Evolutionary conservation across 2,329 filamentous ascomycete genomes (phyloP).

Genomic region (Hymenoscyphus occultus): DNA sequence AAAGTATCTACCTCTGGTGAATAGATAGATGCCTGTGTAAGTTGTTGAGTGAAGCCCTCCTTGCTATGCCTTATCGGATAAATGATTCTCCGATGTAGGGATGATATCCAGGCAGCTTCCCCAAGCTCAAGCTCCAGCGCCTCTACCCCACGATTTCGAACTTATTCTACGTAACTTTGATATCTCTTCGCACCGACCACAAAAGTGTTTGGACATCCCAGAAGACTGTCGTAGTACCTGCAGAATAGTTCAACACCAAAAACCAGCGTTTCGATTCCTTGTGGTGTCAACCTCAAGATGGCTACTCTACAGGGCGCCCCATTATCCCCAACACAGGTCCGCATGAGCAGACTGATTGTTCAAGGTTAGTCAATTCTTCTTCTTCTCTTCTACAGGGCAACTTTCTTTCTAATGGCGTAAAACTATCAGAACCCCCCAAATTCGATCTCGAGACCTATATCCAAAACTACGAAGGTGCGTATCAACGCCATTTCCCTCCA

Average conservation of each 20-base stretch:
- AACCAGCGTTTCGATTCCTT: background rate
- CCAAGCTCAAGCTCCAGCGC: conserved; percentile 7
- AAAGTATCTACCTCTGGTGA: no score
- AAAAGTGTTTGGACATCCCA: background rate
- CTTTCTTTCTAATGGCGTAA: background rate
- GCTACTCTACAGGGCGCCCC: conserved; percentile 18
- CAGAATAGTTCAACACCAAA: background rate
- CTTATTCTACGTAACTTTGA: background rate
- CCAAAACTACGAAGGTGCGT: conserved; percentile 77
- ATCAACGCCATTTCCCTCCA: background rate
- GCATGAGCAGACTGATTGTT: conserved; percentile 22
- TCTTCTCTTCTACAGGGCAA: background rate
- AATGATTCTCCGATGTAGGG: background rate
- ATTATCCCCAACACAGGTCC: conserved; percentile 22
- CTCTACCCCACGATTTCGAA: conserved; percentile 9
- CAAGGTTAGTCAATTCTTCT: conserved; percentile 21
- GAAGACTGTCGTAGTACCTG: background rate
- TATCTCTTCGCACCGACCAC: background rate
- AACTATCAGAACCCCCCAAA: conserved; percentile 56
- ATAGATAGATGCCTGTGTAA: no score
- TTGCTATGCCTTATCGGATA: background rate
- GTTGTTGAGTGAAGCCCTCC: no score
- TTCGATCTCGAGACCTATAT: conserved; percentile 91
- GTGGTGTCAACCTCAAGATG: conserved; percentile 19
- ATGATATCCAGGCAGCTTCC: background rate